Evolutionary conservation across 306 rosid genomes (phyloP), one percentile per base, ranked within the genome.

Genomic region (Citrullus mucosospermus): DNA sequence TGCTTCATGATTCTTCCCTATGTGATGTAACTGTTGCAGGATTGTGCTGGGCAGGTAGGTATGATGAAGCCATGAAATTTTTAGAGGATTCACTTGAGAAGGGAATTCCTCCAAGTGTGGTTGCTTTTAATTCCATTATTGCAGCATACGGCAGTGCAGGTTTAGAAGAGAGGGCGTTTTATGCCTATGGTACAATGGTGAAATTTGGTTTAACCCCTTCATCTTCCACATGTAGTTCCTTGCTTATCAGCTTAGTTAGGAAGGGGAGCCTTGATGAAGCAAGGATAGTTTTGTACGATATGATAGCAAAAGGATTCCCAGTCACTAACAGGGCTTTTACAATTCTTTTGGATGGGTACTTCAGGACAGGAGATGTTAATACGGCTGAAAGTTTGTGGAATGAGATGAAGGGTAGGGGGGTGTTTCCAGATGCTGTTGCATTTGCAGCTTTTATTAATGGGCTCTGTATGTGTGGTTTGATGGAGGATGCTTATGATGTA

Each of bases 391-490:
- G 82, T 83, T 72, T 92, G 36, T 92, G 97, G 97, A 86, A 78
- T 55, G 93, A 87, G 86, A 92, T 90, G 97, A 81, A 82, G 82
- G 69, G 39, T 71, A 80, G 83, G 81, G 89, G 91, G 61, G 55
- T 87, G 53, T 89, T 55, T 82, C 96, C 96, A 15, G 97, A 92
- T 70, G 90, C 79, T 68, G 88, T 92, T 76, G 85, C 93, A 58
- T 89, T 86, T 71, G 76, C 97, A n/a, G 96, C 88, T 85, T 90
- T 87, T 72, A 90, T 92, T 25, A 88, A 89, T 81, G 97, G 97
- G 54, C 85, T 92, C 46, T 85, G 89, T 9, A 90, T 82, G 78
- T 86, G 85, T 20, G 93, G 96, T 76, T 73, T 84, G 77, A 77
- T 89, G 85, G 88, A 89, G 73, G 90, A 88, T 78, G 96, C 96